A percentile compares a stretch with the other conserved stretches of the same genome.
Conservation (phyloP, 768 basidiomycete species). For the Crucibulum laeve region DNA sequence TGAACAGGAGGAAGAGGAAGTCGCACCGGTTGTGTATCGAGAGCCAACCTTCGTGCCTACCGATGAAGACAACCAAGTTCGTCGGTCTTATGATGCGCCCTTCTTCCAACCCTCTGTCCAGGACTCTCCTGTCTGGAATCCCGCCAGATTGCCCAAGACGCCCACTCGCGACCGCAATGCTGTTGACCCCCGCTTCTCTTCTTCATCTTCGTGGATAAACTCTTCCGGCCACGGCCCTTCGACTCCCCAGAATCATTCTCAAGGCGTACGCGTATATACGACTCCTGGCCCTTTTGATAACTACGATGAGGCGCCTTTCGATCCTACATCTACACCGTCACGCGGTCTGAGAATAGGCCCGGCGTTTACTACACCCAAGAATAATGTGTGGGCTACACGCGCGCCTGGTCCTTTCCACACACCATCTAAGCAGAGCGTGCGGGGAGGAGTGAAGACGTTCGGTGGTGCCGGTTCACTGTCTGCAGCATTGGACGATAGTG, state of each 20-base stretch:
- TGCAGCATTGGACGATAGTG: constrained; percentile 26
- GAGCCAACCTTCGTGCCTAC: constrained; percentile 73
- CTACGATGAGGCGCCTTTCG: constrained; percentile 58
- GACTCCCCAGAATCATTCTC: constrained; percentile 44
- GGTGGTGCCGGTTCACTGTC: constrained; percentile 22
- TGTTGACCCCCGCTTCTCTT: constrained; percentile 23
- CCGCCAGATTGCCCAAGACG: constrained; percentile 41
- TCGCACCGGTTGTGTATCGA: constrained; percentile 20
- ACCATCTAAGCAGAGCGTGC: constrained; percentile 36
- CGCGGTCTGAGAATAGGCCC: constrained; percentile 62
- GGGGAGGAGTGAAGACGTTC: constrained; percentile 20
- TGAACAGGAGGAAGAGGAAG: constrained; percentile 25
- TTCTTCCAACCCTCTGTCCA: constrained; percentile 56
- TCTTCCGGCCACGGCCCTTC: constrained; percentile 50
- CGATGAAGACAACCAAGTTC: constrained; percentile 42
- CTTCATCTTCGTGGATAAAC: constrained; percentile 41
- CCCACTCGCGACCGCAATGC: constrained; percentile 31
- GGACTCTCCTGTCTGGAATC: constrained; percentile 57
- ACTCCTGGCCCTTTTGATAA: constrained; percentile 34
- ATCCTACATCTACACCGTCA: constrained; percentile 80
- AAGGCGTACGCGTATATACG: constrained; percentile 34
- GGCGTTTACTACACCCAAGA: constrained; percentile 63
- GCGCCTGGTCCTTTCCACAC: constrained; percentile 47
- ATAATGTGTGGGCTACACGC: constrained; percentile 39
- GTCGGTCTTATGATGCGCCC: constrained; percentile 45